These are phyloP conservation scores for Lyophyllum shimeji DNA, from an alignment of 768 basidiomycete genomes.

Conservation along the genomic window DNA sequence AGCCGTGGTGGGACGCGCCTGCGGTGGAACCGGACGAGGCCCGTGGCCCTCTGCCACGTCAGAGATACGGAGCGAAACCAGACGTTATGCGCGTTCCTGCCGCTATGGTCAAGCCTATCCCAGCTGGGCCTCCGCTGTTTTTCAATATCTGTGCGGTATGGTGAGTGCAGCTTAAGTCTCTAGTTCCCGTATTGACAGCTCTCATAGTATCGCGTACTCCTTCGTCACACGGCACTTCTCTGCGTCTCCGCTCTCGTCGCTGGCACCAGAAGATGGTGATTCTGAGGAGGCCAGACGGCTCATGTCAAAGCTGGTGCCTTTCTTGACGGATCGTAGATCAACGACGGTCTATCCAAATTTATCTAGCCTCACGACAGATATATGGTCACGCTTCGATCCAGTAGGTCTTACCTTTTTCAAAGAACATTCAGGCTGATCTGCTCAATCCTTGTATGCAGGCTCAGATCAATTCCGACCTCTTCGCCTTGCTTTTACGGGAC, in stretches of 20 bases:
- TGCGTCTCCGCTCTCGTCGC: constrained; percentile 52
- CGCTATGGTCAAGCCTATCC: constrained; percentile 38
- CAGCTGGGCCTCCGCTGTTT: constrained; percentile 43
- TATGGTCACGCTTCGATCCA: constrained; percentile 65
- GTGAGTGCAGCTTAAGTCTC: constrained; percentile 40
- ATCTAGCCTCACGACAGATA: constrained; percentile 51
- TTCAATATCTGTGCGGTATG: constrained; percentile 71
- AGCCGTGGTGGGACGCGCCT: constrained; percentile 75
- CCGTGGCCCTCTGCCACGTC: neutral
- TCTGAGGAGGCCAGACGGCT: constrained; percentile 43
- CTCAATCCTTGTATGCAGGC: constrained; percentile 27
- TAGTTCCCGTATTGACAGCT: constrained; percentile 4
- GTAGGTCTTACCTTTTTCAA: constrained; percentile 27
- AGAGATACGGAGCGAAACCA: constrained; percentile 39
- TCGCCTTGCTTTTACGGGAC: constrained; percentile 59
- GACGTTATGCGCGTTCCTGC: constrained; percentile 45
- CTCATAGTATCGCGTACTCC: constrained; percentile 62
- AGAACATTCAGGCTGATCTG: neutral
- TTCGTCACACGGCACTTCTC: constrained; percentile 65
- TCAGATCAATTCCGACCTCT: constrained; percentile 36
- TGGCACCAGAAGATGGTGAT: constrained; percentile 40
- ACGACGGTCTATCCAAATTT: constrained; percentile 51
- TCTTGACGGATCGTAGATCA: constrained; percentile 61
- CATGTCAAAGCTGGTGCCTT: constrained; percentile 58
- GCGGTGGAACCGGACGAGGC: constrained; percentile 11